phyloP scores from a whole-genome alignment of 257 asterid genomes.

The Solanum chmielewskii region DNA sequence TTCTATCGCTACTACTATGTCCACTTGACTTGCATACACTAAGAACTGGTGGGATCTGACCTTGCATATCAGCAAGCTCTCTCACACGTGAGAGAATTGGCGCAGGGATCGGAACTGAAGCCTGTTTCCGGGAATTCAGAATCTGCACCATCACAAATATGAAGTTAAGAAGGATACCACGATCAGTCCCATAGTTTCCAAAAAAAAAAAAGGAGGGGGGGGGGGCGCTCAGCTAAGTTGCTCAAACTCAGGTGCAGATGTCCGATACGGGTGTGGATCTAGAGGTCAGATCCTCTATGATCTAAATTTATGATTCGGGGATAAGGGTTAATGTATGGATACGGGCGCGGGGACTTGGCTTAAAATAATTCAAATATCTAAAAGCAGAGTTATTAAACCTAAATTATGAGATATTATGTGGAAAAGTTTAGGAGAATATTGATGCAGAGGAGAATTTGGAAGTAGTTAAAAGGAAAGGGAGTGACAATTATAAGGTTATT shows the following conservation, averaged over 20 bases:
- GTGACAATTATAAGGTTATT: background rate
- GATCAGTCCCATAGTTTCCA: background rate
- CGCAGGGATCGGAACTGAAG: conserved; percentile 65
- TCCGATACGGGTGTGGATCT: background rate
- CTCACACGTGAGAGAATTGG: conserved; percentile 67
- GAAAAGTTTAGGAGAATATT: background rate
- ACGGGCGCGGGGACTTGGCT: background rate
- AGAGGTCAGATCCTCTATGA: background rate
- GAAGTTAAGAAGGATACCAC: background rate
- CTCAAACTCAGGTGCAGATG: too few species aligned
- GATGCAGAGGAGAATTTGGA: background rate
- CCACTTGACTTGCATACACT: conserved; percentile 31
- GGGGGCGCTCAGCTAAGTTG: too few species aligned
- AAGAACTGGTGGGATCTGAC: conserved; percentile 35
- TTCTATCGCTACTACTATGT: conserved; percentile 10
- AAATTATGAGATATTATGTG: background rate
- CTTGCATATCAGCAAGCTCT: conserved; percentile 74
- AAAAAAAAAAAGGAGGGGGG: background rate
- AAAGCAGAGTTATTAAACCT: background rate
- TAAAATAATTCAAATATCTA: background rate
- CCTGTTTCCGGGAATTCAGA: conserved; percentile 51
- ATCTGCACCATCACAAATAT: conserved; percentile 23
- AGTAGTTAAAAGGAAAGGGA: background rate
- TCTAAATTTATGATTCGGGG: background rate
- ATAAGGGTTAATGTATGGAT: background rate